A percentile compares a stretch with the other conserved stretches of the same genome.
Evolutionary conservation across 2,329 filamentous ascomycete species (phyloP).

Genomic region (Paecilomyces sp.): DNA sequence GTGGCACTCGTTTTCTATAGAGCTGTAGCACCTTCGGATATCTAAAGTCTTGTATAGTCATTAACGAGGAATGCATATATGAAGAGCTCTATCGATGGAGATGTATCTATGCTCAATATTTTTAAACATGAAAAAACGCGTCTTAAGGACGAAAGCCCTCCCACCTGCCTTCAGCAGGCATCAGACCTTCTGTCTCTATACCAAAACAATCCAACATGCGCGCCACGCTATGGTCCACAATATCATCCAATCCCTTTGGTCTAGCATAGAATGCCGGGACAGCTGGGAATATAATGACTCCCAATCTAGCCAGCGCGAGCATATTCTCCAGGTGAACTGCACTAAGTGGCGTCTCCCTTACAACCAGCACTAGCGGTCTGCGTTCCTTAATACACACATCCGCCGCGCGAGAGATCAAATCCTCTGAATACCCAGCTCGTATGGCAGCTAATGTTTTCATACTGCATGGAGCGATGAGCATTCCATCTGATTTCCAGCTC

Average conservation of each 20-base stretch:
- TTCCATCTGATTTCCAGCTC: slow-evolving; percentile 25
- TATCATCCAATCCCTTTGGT: slow-evolving; percentile 12
- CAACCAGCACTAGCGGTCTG: slow-evolving; percentile 25
- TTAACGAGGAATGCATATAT: background rate
- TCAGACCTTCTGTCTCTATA: background rate
- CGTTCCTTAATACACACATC: slow-evolving; percentile 39
- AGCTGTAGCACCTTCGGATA: background rate
- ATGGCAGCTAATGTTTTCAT: slow-evolving; percentile 40
- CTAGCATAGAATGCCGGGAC: slow-evolving; percentile 34
- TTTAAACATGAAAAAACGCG: background rate
- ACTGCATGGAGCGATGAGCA: slow-evolving; percentile 40
- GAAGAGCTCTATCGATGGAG: background rate
- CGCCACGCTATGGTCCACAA: slow-evolving; percentile 12
- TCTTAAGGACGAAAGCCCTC: background rate
- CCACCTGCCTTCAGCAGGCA: background rate
- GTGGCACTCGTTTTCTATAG: background rate
- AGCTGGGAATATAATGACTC: slow-evolving; percentile 33
- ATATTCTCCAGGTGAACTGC: slow-evolving; percentile 9
- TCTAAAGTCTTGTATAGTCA: background rate
- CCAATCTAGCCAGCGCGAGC: slow-evolving; percentile 6
- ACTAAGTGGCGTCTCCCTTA: slow-evolving; percentile 32
- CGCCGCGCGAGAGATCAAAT: slow-evolving; percentile 36
- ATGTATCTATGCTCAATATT: too few species aligned
- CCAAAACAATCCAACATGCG: slow-evolving; percentile 11
- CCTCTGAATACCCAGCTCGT: slow-evolving; percentile 31